Conservation (phyloP, 352 stramenopile species). For the Phytophthora hybrid region DNA sequence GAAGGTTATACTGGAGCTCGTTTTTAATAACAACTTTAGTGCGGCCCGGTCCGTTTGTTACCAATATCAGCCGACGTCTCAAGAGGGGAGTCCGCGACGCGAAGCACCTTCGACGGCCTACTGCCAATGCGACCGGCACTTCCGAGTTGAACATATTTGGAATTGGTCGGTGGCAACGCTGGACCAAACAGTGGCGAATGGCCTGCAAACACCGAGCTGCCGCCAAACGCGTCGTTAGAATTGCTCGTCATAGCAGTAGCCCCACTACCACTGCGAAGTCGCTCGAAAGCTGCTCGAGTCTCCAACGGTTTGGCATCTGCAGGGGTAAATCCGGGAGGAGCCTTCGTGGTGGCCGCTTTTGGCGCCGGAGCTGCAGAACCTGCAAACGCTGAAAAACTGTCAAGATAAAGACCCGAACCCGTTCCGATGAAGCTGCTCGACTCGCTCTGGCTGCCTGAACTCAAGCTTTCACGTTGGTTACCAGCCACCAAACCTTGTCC, state of each 20-base stretch:
- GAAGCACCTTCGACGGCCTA: slow-evolving; percentile 29
- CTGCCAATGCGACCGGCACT: slow-evolving; percentile 40
- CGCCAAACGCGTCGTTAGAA: slow-evolving; percentile 21
- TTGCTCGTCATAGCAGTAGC: neutral
- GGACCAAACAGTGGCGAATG: slow-evolving; percentile 61
- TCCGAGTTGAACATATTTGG: slow-evolving; percentile 5
- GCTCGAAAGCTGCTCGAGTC: slow-evolving; percentile 58
- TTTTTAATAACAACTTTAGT: neutral
- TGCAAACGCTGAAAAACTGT: slow-evolving; percentile 29
- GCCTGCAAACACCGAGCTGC: slow-evolving; percentile 43
- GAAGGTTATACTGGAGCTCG: neutral
- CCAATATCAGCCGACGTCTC: slow-evolving; percentile 1
- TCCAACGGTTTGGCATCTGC: slow-evolving; percentile 65
- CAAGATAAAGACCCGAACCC: no score
- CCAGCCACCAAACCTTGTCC: neutral
- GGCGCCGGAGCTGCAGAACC: neutral
- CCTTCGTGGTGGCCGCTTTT: slow-evolving; percentile 30
- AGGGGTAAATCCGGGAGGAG: slow-evolving; percentile 66
- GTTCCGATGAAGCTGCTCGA: slow-evolving; percentile 24
- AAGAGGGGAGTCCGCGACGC: neutral
- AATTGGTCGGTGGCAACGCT: slow-evolving; percentile 22
- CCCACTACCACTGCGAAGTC: slow-evolving; percentile 26
- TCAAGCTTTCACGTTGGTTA: slow-evolving; percentile 14
- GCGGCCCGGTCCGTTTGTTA: neutral
- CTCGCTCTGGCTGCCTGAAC: slow-evolving; percentile 9